Conservation (phyloP, 2,329 filamentous ascomycete species). For the Claviceps paspali region DNA sequence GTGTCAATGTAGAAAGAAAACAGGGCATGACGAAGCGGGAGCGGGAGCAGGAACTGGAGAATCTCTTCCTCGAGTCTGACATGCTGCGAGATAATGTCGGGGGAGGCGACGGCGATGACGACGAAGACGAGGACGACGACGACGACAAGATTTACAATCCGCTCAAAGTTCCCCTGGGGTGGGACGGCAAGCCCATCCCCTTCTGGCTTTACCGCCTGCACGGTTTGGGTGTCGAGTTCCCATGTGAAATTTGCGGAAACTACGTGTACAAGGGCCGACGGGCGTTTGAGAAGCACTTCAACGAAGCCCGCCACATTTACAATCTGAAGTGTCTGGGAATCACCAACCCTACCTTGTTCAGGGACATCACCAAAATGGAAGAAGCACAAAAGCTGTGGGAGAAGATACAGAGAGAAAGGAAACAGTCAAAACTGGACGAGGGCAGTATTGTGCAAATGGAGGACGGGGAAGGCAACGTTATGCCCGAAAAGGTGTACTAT, state of each 20-base stretch:
- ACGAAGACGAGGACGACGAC: conserved; percentile 61
- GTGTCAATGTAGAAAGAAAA: conserved; percentile 88
- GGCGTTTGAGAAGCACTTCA: conserved; percentile 97
- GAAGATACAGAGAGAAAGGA: conserved; percentile 78
- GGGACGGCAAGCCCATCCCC: conserved; percentile 97
- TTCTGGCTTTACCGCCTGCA: conserved; percentile 98
- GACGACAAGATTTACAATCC: conserved; percentile 94
- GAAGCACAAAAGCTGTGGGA: conserved; percentile 84
- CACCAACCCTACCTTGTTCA: conserved; percentile 76
- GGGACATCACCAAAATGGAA: conserved; percentile 85
- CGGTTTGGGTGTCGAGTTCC: conserved; percentile 84
- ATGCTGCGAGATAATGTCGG: conserved; percentile 23
- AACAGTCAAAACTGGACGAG: conserved; percentile 57
- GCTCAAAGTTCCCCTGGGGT: conserved; percentile 84
- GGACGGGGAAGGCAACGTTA: conserved; percentile 91
- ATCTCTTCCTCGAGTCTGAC: conserved; percentile 44
- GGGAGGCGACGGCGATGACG: conserved; percentile 54
- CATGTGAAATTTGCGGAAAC: conserved; percentile 94
- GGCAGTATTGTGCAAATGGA: conserved; percentile 96
- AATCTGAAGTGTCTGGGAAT: conserved; percentile 90
- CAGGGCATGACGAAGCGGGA: conserved; percentile 97
- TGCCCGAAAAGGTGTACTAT: conserved; percentile 97
- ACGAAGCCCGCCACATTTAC: conserved; percentile 82
- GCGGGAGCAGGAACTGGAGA: conserved; percentile 83
- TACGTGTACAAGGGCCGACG: conserved; percentile 97